A percentile compares a stretch with the other conserved stretches of the same genome.
Evolutionary conservation across 192 early-diverging fungal species (phyloP).

Genomic region (Coemansia sp.): DNA sequence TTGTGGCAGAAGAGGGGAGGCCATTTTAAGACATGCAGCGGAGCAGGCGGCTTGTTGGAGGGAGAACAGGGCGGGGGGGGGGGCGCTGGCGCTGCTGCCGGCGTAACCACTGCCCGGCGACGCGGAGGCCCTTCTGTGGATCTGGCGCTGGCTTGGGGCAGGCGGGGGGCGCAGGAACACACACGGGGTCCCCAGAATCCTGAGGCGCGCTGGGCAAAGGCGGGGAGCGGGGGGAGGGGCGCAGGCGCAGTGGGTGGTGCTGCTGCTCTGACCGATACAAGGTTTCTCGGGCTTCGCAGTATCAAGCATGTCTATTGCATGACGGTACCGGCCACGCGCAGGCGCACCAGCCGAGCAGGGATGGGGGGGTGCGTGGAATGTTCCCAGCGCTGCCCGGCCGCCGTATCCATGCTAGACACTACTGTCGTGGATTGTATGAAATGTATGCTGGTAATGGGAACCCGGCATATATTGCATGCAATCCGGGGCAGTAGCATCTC

Average conservation of each 20-base stretch:
- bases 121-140: not conserved
- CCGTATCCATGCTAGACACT: not conserved
- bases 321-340: not conserved
- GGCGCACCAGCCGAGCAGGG: conserved; percentile 3
- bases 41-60: conserved; percentile 10
- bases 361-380: conserved; percentile 2
- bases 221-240: conserved; percentile 1
- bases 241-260: not conserved
- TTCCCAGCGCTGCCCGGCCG: not conserved
- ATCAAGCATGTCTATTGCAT: conserved; percentile 1
- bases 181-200: not conserved
- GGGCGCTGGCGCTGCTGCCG: not conserved
- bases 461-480: not conserved
- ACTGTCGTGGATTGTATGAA: conserved; percentile 2
- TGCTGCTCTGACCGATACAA: conserved; percentile 10
- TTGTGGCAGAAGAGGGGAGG: conserved; percentile 18
- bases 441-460: not conserved
- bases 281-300: conserved; percentile 19
- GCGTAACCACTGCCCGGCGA: no score
- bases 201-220: not conserved
- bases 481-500: not conserved
- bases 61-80: conserved; percentile 4
- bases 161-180: not conserved
- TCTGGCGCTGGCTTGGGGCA: not conserved
- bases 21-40: conserved; percentile 20